Evolutionary conservation across 139 green algal genomes (phyloP).

Genomic region (Raphidocelis subcapitata): DNA sequence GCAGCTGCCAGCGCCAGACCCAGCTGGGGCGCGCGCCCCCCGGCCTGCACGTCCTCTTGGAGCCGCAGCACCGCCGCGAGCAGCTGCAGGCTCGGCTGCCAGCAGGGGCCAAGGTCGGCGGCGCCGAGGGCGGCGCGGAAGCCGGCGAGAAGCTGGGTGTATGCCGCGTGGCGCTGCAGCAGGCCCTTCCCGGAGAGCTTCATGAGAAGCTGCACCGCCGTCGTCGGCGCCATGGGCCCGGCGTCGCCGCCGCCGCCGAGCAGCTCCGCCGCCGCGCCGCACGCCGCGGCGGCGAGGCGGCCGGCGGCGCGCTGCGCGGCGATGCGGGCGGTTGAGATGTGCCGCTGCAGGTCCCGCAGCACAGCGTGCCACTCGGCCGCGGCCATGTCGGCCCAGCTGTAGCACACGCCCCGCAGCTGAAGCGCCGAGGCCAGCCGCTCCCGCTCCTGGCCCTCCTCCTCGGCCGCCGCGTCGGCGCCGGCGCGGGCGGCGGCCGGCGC

Average conservation of each 20-base stretch:
- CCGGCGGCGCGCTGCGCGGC: slow-evolving; percentile 3
- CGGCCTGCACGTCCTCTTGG: slow-evolving; percentile 15
- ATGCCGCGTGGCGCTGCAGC: slow-evolving; percentile 18
- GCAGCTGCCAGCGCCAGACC: slow-evolving; percentile 11
- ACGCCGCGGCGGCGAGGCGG: slow-evolving; percentile 16
- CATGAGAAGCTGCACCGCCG: slow-evolving; percentile 37
- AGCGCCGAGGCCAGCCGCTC: slow-evolving; percentile 19
- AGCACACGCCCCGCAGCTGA: slow-evolving; percentile 27
- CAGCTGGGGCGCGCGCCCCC: slow-evolving; percentile 29
- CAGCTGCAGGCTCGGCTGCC: slow-evolving; percentile 29
- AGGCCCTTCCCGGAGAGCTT: slow-evolving; percentile 24
- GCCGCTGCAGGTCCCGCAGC: slow-evolving; percentile 23
- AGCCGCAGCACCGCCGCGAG: slow-evolving; percentile 32
- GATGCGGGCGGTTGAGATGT: slow-evolving; percentile 1
- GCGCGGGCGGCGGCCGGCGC: not conserved
- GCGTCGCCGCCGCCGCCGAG: not conserved
- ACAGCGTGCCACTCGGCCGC: slow-evolving; percentile 42
- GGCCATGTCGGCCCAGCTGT: slow-evolving; percentile 34
- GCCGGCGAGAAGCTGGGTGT: not conserved
- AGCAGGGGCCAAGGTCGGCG: not conserved
- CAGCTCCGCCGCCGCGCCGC: slow-evolving; percentile 26
- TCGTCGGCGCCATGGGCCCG: slow-evolving; percentile 8
- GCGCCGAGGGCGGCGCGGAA: not conserved
- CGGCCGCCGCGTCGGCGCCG: not conserved
- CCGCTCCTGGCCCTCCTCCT: not conserved